Conservation (phyloP, 345 rosid genomes). For the Populus euphratica region DNA sequence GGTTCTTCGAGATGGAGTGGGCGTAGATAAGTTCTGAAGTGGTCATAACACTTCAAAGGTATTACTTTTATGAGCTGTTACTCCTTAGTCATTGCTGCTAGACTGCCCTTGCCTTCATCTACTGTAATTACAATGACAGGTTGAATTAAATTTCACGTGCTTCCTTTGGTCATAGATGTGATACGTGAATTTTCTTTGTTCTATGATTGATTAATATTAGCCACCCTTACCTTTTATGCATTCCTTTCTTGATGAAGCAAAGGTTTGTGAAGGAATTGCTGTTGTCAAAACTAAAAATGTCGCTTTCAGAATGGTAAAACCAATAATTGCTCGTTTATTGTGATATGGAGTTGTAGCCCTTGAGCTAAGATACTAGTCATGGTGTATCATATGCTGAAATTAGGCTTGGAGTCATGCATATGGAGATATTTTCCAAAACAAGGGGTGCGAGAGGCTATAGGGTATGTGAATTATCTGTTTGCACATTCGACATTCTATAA, state of each 20-base stretch:
- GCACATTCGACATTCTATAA: no score
- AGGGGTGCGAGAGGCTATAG: background rate
- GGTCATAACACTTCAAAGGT: background rate
- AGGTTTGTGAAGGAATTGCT: background rate
- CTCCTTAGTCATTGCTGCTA: background rate
- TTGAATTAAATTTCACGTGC: background rate
- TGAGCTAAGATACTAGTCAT: background rate
- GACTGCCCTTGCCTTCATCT: background rate
- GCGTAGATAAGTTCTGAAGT: constrained; percentile 67
- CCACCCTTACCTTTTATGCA: background rate
- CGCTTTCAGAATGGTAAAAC: background rate
- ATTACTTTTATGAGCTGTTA: constrained; percentile 2
- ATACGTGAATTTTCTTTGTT: background rate
- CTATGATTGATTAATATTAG: background rate
- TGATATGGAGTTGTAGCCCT: background rate
- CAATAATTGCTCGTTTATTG: background rate
- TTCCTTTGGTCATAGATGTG: background rate
- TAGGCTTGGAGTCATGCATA: background rate
- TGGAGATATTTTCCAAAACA: background rate
- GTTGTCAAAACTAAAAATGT: background rate
- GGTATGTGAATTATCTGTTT: background rate
- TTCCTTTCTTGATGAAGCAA: no score
- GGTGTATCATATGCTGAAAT: background rate
- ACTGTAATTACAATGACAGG: constrained; percentile 9
- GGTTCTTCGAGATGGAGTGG: constrained; percentile 66